phyloP scores from a whole-genome alignment of 2,329 filamentous ascomycete genomes.

The Pseudogymnoascus sp. region DNA sequence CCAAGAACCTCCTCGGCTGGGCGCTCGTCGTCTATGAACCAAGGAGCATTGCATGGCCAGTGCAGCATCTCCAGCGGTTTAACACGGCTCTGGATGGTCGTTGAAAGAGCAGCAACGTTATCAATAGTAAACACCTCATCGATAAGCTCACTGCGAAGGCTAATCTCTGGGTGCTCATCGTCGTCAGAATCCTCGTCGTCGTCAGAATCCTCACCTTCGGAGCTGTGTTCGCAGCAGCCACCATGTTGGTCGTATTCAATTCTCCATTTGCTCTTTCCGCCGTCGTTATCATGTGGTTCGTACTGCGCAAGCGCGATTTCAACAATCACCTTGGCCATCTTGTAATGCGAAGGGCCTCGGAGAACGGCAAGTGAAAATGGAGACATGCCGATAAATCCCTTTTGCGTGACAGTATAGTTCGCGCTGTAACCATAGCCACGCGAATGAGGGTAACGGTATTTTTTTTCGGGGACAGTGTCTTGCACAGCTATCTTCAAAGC shows the following conservation, averaged over 20 bases:
- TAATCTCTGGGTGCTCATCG: slow-evolving; percentile 34
- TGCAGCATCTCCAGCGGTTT: slow-evolving; percentile 46
- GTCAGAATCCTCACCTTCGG: slow-evolving; percentile 16
- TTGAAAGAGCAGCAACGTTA: slow-evolving; percentile 60
- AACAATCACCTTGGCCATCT: slow-evolving; percentile 56
- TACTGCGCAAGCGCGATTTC: slow-evolving; percentile 65
- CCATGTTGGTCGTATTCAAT: slow-evolving; percentile 36
- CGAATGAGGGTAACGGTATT: rapidly evolving
- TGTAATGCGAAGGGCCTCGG: slow-evolving; percentile 47
- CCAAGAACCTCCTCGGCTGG: neutral
- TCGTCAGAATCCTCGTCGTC: slow-evolving; percentile 22
- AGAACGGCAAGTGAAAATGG: slow-evolving; percentile 63
- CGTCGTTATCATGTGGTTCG: slow-evolving; percentile 42
- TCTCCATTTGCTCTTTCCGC: slow-evolving; percentile 27
- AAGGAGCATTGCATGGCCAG: slow-evolving; percentile 29
- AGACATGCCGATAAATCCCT: slow-evolving; percentile 20
- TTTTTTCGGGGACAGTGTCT: slow-evolving; percentile 34
- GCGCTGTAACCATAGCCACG: neutral
- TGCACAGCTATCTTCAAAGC: slow-evolving; percentile 56
- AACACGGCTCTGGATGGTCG: slow-evolving; percentile 56
- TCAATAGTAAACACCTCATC: slow-evolving; percentile 67
- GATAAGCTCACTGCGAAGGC: slow-evolving; percentile 39
- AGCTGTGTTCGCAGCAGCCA: slow-evolving; percentile 24
- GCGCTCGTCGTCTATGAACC: slow-evolving; percentile 16
- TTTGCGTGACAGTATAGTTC: slow-evolving; percentile 20